A percentile compares a stretch with the other conserved stretches of the same genome.
These are phyloP conservation scores for Rhodotorula glutinis DNA, from an alignment of 1,284 basidiomycete genomes.

Conservation along the genomic window DNA sequence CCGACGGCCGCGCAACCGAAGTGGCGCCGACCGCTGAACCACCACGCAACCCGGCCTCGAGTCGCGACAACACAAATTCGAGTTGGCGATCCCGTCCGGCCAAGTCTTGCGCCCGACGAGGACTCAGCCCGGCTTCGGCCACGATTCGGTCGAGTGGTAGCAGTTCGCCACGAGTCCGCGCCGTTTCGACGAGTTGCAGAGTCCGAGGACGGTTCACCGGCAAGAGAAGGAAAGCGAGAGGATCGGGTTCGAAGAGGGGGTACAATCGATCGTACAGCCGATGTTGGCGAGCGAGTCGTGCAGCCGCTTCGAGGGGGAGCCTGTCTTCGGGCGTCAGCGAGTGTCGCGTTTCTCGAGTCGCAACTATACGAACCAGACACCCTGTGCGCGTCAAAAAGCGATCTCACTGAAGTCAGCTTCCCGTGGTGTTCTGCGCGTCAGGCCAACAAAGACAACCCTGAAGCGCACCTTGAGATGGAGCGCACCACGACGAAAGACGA, in stretches of 20 bases:
- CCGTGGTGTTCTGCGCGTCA: too few relatives aligned
- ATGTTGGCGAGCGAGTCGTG: conserved; percentile 4
- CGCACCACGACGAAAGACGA: conserved; percentile 36
- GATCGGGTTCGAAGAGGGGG: conserved; percentile 22
- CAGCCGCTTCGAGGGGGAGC: conserved; percentile 21
- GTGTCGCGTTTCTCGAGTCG: not conserved
- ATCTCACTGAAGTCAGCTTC: too few relatives aligned
- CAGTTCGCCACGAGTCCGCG: conserved; percentile 4
- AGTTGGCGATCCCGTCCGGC: too few relatives aligned
- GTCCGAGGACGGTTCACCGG: conserved; percentile 20
- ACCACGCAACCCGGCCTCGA: too few relatives aligned
- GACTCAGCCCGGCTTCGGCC: not conserved
- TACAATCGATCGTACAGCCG: conserved; percentile 7
- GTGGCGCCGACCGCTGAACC: too few relatives aligned
- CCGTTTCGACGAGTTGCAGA: conserved; percentile 16
- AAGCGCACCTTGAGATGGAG: conserved; percentile 38
- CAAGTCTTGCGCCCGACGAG: too few relatives aligned
- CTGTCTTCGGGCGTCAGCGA: conserved; percentile 2
- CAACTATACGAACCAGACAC: conserved; percentile 2
- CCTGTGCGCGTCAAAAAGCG: not conserved
- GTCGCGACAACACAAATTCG: too few relatives aligned
- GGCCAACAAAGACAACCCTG: too few relatives aligned
- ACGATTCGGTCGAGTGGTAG: not conserved
- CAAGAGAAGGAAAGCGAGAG: conserved; percentile 8
- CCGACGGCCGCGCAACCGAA: too few relatives aligned